Percentiles rank a stretch among this genome's conserved stretches.
Evolutionary conservation across 306 rosid genomes (phyloP).

Genomic region (Prunus armeniaca): DNA sequence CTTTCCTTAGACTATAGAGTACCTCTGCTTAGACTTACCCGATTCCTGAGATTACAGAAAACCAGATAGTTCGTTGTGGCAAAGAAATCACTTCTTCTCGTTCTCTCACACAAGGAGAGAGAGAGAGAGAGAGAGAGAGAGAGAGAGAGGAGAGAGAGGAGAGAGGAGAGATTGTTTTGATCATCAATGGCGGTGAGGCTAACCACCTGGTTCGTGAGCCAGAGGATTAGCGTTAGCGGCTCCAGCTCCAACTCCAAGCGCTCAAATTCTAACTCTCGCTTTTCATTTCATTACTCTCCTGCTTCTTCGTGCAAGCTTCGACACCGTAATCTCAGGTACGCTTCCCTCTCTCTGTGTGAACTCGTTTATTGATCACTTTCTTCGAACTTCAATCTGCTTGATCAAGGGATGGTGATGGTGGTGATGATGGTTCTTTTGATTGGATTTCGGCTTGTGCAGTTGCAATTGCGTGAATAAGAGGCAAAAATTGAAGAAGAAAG

Average conservation of each 20-base stretch:
- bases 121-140: background rate
- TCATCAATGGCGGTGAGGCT: constrained; percentile 56
- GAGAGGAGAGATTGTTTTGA: background rate
- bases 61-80: constrained; percentile 1
- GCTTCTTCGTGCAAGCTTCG: constrained; percentile 58
- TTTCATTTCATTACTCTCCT: constrained; percentile 31
- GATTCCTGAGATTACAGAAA: background rate
- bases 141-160: constrained; percentile 1
- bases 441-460: constrained; percentile 36
- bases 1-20: background rate
- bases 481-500: constrained; percentile 63
- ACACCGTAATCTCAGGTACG: constrained; percentile 55
- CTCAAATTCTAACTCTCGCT: constrained; percentile 20
- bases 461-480: constrained; percentile 59
- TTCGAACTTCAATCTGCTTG: background rate
- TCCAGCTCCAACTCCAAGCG: constrained; percentile 24
- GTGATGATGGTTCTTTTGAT: background rate
- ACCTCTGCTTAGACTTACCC: background rate
- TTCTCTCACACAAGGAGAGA: background rate
- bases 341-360: background rate
- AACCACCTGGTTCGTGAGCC: constrained; percentile 51
- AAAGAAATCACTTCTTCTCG: constrained; percentile 2
- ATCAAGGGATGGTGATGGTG: too few relatives aligned
- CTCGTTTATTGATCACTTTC: background rate
- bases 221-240: constrained; percentile 30